phyloP scores from a whole-genome alignment of 306 rosid genomes.

The Fragaria iinumae region DNA sequence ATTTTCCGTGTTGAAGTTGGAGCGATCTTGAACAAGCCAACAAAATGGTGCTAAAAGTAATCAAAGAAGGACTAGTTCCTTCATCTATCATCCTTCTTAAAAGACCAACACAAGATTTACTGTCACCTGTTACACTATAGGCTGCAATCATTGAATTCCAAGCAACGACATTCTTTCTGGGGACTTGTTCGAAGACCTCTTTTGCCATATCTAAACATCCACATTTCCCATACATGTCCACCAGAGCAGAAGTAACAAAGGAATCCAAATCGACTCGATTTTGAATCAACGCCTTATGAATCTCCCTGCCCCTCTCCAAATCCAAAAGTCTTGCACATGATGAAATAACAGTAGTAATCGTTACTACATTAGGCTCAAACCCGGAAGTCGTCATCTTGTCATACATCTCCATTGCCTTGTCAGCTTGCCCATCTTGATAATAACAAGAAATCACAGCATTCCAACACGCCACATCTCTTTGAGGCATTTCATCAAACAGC shows the following conservation, averaged over 20 bases:
- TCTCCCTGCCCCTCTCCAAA: slow-evolving; percentile 62
- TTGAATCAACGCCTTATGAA: slow-evolving; percentile 52
- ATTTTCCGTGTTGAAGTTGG: slow-evolving; percentile 51
- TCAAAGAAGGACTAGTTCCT: slow-evolving; percentile 55
- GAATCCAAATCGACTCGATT: slow-evolving; percentile 36
- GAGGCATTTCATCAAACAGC: slow-evolving; percentile 69
- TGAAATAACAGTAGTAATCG: slow-evolving; percentile 52
- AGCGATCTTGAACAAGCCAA: slow-evolving; percentile 59
- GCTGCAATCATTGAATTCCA: slow-evolving; percentile 77
- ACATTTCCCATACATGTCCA: slow-evolving; percentile 89
- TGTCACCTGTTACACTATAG: slow-evolving; percentile 65
- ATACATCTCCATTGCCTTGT: slow-evolving; percentile 51
- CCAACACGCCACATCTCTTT: slow-evolving; percentile 82
- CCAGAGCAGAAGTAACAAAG: slow-evolving; percentile 61
- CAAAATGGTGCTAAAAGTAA: slow-evolving; percentile 60
- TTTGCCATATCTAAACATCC: slow-evolving; percentile 59
- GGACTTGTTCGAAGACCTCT: slow-evolving; percentile 63
- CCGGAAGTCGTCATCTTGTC: slow-evolving; percentile 56
- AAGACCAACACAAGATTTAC: slow-evolving; percentile 55
- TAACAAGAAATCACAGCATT: slow-evolving; percentile 70
- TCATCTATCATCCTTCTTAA: slow-evolving; percentile 61
- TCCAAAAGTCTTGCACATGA: slow-evolving; percentile 69
- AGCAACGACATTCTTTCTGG: slow-evolving; percentile 59
- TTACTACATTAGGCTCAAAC: slow-evolving; percentile 56
- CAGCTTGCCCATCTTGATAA: slow-evolving; percentile 56